Base-by-base conservation (phyloP, 495 filamentous ascomycete genomes). In the Tuber umbilicatum region DNA sequence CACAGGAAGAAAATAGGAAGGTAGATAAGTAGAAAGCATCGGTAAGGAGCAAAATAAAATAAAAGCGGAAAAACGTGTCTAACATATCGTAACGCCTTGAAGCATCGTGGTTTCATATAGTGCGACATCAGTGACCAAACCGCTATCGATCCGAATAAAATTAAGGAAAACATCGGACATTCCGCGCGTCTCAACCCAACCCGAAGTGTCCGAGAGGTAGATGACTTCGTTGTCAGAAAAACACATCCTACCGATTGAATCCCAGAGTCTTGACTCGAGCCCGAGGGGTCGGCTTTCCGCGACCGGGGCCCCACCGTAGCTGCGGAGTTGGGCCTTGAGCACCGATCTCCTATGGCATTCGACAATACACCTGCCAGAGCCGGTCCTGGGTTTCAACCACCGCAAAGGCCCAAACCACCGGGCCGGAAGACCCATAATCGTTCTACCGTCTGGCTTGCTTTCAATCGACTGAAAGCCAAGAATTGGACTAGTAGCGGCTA, bases 321-420 rank as follows among this genome's bases (percentile, higher is more conserved):
- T 23, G 40, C 76, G 73, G 3, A 60, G 35, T 0, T 38, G 76
- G n/a, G 10, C 78, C 42, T 39, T 75, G 70, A 69, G 41, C 1
- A 35, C 12, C 2, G 35, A 41, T 41, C 76, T 75, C 70, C 72
- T 68, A 23, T 77, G 77, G 55, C 70, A 81, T 67, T 81, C 77
- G 17, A 72, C 75, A 60, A 81, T 77, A 27, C 79, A 81, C n/a
- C 77, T 68, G 55, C 77, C 79, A 16, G 77, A 74, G 64, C 79
- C 77, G 1, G 74, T 47, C 41, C 79, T 74, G 67, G 79, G 79
- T 60, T 81, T 77, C 10, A 81, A 37, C 79, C 77, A 81, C 23
- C 79, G 78, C 14, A 81, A 72, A 23, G 79, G 79, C 12, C 79
- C 79, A 5, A 68, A 75, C 79, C 79, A 81, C 69, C 74, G 78